A percentile compares a stretch with the other conserved stretches of the same genome.
Conservation (phyloP, 345 rosid genomes). For the Corchorus olitorius region DNA sequence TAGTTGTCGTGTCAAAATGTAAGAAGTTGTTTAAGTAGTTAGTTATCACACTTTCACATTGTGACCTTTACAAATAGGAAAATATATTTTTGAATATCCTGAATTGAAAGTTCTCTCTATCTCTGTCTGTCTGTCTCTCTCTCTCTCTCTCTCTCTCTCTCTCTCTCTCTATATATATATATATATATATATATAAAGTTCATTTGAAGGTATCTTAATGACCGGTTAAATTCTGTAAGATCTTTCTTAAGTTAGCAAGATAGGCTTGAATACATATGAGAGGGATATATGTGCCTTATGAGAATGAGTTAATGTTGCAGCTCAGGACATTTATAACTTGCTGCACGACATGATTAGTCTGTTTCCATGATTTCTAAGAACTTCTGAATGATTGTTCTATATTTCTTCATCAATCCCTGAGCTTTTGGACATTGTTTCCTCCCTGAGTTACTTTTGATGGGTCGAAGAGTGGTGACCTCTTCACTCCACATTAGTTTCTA, state of each 20-base stretch:
- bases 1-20: background rate
- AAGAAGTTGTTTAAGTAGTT: background rate
- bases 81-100: background rate
- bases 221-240: background rate
- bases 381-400: background rate
- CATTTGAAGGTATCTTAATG: background rate
- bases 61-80: background rate
- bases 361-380: background rate
- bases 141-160: background rate
- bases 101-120: background rate
- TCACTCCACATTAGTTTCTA: background rate
- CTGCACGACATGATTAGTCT: background rate
- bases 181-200: too few species aligned
- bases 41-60: slow-evolving; percentile 6
- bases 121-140: background rate
- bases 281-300: background rate
- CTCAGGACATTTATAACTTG: slow-evolving; percentile 11
- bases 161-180: too few species aligned
- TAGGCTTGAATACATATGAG: background rate
- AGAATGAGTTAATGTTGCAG: background rate
- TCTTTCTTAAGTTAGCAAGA: background rate
- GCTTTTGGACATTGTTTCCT: background rate
- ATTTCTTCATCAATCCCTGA: background rate
- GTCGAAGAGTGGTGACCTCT: background rate
- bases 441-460: background rate